A percentile compares a stretch with the other conserved stretches of the same genome.
Conservation (phyloP, 164 flowering plant species). For the Liriodendron chinense region DNA sequence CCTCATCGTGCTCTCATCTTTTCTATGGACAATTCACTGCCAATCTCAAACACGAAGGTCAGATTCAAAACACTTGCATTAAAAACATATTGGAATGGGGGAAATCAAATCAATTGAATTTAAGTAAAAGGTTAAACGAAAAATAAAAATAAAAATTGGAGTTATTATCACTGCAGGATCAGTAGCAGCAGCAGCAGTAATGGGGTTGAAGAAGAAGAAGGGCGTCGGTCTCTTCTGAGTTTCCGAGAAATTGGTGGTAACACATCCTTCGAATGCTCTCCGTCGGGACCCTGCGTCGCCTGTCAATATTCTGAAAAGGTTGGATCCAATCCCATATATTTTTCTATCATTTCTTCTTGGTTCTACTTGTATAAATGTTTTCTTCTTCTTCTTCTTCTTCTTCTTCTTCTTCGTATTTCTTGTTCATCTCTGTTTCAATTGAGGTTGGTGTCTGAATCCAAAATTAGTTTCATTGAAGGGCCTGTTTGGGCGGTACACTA, state of each 20-base stretch:
- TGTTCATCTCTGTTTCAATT: no score
- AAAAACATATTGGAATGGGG: neutral
- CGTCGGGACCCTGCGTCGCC: conserved; percentile 82
- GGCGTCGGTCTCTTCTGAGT: conserved; percentile 30
- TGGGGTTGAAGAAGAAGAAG: neutral
- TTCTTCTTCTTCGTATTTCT: no score
- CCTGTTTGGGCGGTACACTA: no score
- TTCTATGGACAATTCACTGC: neutral
- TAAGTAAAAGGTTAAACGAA: no score
- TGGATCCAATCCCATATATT: neutral
- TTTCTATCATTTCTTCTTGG: neutral
- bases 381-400: no score
- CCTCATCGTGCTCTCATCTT: neutral
- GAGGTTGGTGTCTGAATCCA: no score
- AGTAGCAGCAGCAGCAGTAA: neutral
- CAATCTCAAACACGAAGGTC: neutral
- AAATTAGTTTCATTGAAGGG: no score
- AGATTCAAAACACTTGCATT: neutral
- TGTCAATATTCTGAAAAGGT: conserved; percentile 94
- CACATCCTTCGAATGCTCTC: conserved; percentile 69
- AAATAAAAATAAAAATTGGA: neutral
- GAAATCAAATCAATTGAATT: neutral
- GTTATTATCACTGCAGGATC: neutral
- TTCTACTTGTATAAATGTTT: no score
- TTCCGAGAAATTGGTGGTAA: conserved; percentile 72